Base-by-base conservation (phyloP, 768 basidiomycete species). In the Fibroporia radiculosa region DNA sequence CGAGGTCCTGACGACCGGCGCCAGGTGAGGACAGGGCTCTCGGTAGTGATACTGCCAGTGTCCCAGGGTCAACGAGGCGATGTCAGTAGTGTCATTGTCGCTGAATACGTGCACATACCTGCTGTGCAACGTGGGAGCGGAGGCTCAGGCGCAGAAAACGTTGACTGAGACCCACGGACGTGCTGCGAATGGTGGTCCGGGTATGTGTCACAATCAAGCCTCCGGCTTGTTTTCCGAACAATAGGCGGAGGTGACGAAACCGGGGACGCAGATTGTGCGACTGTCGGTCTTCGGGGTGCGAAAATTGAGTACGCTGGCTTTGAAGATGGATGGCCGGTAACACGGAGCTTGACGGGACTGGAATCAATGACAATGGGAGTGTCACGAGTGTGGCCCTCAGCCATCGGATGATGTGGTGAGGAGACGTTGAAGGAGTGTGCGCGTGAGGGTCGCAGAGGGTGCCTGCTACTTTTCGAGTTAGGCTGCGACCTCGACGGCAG, bases 161-260 rank as follows among this genome's bases (percentile, higher is more conserved):
- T 48, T 32, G 61, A 70, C 55, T 83, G 81, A 14, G 65, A 59
- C 27, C 81, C 82, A 51, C 72, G 77, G 50, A 82, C 70, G 62
- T 86, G 84, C 55, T 83, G 82, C 13, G 64, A 66, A 19, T 65
- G 62, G 36, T 53, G 53, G 51, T 66, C 63, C 24, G 84, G 84
- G 54, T 72, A 75, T 18, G 76, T 75, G 19, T 34, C 40, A 48
- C 31, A 29, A 18, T 35, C 38, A 48, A 36, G 28, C 11, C 25
- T 1, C 27, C 40, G 28, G 29, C 25, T 14, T 28, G 23, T 39
- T 31, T 24, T n/a, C n/a, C n/a, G n/a, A n/a, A n/a, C n/a, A n/a
- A n/a, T n/a, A 59, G 62, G 13, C 50, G 29, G 42, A 14, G 34
- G 22, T 24, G 39, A 26, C 3, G 8, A 12, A 10, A 10, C 8